phyloP scores from a whole-genome alignment of 2,329 filamentous ascomycete genomes.

The Eutypella sp. region DNA sequence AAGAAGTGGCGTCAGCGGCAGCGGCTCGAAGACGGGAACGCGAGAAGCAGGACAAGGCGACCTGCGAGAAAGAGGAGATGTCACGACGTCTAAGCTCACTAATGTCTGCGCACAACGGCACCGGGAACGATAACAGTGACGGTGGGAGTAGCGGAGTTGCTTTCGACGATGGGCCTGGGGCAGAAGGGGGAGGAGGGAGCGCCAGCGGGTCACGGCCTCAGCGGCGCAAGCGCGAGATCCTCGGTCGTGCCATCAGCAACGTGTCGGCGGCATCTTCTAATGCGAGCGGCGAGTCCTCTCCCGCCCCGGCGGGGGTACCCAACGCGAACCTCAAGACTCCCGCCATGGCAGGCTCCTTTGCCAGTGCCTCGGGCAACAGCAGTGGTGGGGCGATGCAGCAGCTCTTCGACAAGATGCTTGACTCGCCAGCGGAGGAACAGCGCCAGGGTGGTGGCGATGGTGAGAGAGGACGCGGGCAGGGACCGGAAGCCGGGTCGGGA shows the following conservation, averaged over 20 bases:
- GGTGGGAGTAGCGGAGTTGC: slow-evolving; percentile 9
- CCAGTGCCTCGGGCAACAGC: slow-evolving; percentile 4
- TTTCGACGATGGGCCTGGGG: too few species aligned
- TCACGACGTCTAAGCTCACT: slow-evolving; percentile 23
- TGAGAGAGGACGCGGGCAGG: background rate
- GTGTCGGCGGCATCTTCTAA: slow-evolving; percentile 45
- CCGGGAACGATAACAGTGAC: slow-evolving; percentile 3
- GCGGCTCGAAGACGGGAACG: slow-evolving; percentile 15
- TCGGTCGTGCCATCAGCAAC: slow-evolving; percentile 56
- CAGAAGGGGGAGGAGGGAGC: too few species aligned
- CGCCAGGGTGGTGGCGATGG: too few species aligned
- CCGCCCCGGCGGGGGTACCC: too few species aligned
- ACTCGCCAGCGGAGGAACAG: background rate
- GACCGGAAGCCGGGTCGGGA: too few species aligned
- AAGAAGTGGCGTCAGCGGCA: slow-evolving; percentile 12
- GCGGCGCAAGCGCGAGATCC: slow-evolving; percentile 42
- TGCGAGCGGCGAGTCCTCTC: slow-evolving; percentile 37
- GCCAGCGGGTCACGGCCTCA: slow-evolving; percentile 15
- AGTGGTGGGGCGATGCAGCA: slow-evolving; percentile 2
- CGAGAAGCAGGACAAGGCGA: slow-evolving; percentile 8
- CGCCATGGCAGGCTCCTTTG: slow-evolving; percentile 5
- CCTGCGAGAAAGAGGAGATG: slow-evolving; percentile 9
- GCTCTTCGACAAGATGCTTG: background rate
- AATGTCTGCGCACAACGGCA: slow-evolving; percentile 6
- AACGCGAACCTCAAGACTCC: too few species aligned